phyloP scores from a whole-genome alignment of 495 filamentous ascomycete species.

The Xylaria longipes region DNA sequence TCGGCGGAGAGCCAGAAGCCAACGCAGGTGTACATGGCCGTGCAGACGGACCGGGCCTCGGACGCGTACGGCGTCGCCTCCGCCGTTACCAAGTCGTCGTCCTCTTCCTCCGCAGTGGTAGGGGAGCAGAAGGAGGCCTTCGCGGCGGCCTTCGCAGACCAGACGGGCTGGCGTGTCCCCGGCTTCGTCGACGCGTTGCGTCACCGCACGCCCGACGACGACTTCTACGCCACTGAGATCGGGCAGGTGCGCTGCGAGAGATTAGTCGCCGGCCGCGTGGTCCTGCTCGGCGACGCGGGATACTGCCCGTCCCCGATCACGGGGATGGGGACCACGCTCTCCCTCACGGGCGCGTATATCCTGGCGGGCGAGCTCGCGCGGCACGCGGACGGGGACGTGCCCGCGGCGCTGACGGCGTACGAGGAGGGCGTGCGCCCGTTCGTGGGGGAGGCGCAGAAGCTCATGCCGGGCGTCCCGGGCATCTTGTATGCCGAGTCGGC shows the following conservation, averaged over 20 bases:
- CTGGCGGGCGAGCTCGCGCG: constrained; percentile 59
- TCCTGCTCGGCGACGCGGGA: constrained; percentile 59
- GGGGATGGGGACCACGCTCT: constrained; percentile 57
- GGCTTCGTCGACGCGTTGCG: constrained; percentile 27
- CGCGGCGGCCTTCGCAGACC: constrained; percentile 24
- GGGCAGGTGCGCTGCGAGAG: constrained; percentile 48
- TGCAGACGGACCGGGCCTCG: constrained; percentile 9
- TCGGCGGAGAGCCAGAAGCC: constrained; percentile 28
- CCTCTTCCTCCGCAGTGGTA: constrained; percentile 17
- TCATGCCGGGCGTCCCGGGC: constrained; percentile 30
- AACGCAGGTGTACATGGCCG: constrained; percentile 36
- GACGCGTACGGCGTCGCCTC: constrained; percentile 1
- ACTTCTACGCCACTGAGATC: constrained; percentile 46
- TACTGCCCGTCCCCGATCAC: constrained; percentile 54
- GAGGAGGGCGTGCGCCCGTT: constrained; percentile 49
- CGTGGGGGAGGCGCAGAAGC: constrained; percentile 47
- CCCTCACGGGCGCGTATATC: constrained; percentile 55
- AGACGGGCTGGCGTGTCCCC: constrained; percentile 27
- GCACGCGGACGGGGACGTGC: constrained; percentile 29
- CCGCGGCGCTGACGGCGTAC: constrained; percentile 49
- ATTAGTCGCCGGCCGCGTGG: constrained; percentile 50
- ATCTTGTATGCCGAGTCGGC: constrained; percentile 35
- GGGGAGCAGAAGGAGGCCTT: constrained; percentile 31
- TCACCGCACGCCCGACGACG: constrained; percentile 20
- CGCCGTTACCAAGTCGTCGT: neutral